Percentiles rank a stretch among this genome's conserved stretches.
Evolutionary conservation across 176 grass and related monocot species (phyloP).

Genomic region (Chloris gayana): DNA sequence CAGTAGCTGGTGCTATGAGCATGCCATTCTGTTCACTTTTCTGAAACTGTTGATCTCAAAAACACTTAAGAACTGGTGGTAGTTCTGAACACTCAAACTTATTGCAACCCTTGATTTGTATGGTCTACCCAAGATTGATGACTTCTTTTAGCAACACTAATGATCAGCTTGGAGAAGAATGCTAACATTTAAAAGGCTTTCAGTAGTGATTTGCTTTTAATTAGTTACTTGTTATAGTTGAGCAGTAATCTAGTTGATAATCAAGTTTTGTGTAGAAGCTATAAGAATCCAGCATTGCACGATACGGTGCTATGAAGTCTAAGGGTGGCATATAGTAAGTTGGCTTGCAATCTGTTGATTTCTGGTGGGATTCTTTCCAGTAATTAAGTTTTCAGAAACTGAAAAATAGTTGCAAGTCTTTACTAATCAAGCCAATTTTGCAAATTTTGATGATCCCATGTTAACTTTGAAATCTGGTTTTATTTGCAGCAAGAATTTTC

Average conservation of each 20-base stretch:
- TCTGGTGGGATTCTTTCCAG: neutral
- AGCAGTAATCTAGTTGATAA: neutral
- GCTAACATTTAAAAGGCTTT: neutral
- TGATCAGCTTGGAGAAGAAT: neutral
- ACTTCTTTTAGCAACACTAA: neutral
- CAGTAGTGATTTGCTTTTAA: neutral
- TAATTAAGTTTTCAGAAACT: neutral
- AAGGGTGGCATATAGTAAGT: neutral
- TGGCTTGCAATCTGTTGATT: neutral
- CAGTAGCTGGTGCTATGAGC: neutral
- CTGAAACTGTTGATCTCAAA: neutral
- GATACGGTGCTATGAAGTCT: constrained; percentile 4
- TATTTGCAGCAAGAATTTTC: neutral
- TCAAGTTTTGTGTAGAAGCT: neutral
- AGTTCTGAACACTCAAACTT: neutral
- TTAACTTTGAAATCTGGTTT: neutral
- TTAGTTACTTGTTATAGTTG: neutral
- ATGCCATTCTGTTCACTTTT: neutral
- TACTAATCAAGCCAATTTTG: neutral
- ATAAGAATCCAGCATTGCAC: neutral
- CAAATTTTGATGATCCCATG: neutral
- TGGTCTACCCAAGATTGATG: constrained; percentile 1
- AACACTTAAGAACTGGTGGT: neutral
- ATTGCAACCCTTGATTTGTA: neutral
- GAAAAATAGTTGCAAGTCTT: constrained; percentile 11